Evolutionary conservation across 352 stramenopile species (phyloP), one percentile per base, ranked within the genome.

Genomic region (Phytophthora meadii): DNA sequence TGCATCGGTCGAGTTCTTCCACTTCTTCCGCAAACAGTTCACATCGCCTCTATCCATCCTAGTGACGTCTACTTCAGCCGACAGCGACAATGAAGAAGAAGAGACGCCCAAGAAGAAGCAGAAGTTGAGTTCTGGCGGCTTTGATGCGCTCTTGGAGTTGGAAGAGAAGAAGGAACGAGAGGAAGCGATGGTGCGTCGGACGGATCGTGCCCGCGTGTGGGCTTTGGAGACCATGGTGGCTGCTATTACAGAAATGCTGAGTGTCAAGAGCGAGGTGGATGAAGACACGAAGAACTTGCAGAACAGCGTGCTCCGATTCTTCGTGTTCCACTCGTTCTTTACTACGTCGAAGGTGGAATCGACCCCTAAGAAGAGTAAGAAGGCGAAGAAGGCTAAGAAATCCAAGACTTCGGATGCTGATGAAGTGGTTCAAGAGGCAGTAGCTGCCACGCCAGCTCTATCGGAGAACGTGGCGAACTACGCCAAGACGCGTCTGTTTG

Each of bases 81-180:
- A 76, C n/a, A 76, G 74, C 9, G 81, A 82, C 25, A 64, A 81
- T 0, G 75, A 88, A 8, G 63, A 83, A 27, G 65, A 64, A 1
- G 58, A 76, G 14, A 51, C 59, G 28, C 45, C 56, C 5, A 77
- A 84, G 56, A 73, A 81, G 32, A 80, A 87, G 46, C 52, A 66
- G 42, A 73, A 81, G 50, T 49, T 60, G 32, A 74, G 76, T 59
- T 69, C 67, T 61, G 82, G 72, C 50, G 82, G 76, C 44, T 91
- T 91, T 46, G 70, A 90, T 58, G 79, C 80, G 19, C 79, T 95
- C 54, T 61, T 95, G 24, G 82, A 82, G 15, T 74, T 93, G 4
- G 87, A 95, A 41, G 87, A 95, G 53, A 83, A 89, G 53, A 88
- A 85, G 41, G 87, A 95, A 56, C 87, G 82, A n/a, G 72, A 80